These are phyloP conservation scores for Vitis riparia DNA, from an alignment of 164 flowering plant species.

Conservation along the genomic window DNA sequence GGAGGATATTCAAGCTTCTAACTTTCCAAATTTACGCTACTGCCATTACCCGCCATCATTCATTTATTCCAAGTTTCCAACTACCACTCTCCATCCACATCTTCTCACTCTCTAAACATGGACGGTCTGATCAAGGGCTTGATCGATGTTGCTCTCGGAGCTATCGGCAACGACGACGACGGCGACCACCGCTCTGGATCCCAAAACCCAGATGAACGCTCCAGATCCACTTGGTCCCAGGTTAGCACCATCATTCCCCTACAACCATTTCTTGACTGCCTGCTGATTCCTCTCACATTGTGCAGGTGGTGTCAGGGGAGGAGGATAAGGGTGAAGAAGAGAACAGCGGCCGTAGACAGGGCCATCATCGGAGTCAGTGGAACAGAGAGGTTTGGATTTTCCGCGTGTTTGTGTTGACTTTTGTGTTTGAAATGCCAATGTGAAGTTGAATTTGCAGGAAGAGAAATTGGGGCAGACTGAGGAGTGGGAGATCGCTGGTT, in stretches of 20 bases:
- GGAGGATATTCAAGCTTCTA: background rate
- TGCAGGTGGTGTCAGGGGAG: conserved; percentile 65
- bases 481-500: conserved; percentile 27
- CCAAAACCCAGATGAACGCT: conserved; percentile 47
- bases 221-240: conserved; percentile 92
- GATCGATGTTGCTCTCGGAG: conserved; percentile 62
- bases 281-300: conserved; percentile 3
- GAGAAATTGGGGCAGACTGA: conserved; percentile 19
- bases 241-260: conserved; percentile 19
- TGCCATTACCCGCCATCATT: conserved; percentile 25
- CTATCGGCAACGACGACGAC: conserved; percentile 18
- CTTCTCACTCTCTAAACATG: conserved; percentile 33
- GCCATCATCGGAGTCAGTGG: conserved; percentile 15
- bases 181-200: conserved; percentile 14
- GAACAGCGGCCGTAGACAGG: conserved; percentile 4
- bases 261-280: too few relatives aligned
- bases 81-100: background rate
- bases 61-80: conserved; percentile 2
- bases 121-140: conserved; percentile 85
- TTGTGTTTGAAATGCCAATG: background rate
- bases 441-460: conserved; percentile 29
- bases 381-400: conserved; percentile 16
- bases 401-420: background rate
- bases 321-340: conserved; percentile 35
- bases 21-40: background rate